Percentiles rank a stretch among this genome's conserved stretches.
phyloP scores from a whole-genome alignment of 345 rosid genomes.

The Camelina neglecta region DNA sequence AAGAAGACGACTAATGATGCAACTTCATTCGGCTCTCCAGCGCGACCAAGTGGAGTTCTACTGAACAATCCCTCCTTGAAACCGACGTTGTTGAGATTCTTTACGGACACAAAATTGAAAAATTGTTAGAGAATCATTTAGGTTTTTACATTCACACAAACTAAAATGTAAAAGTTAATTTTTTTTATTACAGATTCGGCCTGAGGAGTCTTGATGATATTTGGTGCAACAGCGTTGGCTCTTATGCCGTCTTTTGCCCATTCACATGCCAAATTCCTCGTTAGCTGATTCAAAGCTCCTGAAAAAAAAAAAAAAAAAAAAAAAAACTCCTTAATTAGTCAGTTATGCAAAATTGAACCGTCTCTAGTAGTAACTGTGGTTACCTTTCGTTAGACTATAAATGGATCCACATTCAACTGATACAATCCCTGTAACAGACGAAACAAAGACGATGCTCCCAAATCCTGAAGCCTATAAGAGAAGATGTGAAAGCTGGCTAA shows the following conservation, averaged over 20 bases:
- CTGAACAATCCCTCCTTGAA: no score
- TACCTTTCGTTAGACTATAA: constrained; percentile 54
- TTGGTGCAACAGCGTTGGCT: constrained; percentile 58
- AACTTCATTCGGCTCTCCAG: no score
- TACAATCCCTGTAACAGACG: constrained; percentile 48
- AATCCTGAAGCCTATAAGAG: constrained; percentile 53
- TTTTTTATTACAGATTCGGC: constrained; percentile 16
- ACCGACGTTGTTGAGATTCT: no score
- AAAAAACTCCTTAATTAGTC: not conserved
- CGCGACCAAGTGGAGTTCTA: no score
- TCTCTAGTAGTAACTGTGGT: not conserved
- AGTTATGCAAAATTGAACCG: not conserved
- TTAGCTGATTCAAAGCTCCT: constrained; percentile 61
- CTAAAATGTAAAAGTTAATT: no score
- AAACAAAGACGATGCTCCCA: constrained; percentile 57
- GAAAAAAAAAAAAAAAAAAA: no score
- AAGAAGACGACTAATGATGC: no score
- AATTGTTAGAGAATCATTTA: no score
- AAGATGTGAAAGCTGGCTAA: constrained; percentile 59
- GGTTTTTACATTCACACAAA: no score
- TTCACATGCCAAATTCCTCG: constrained; percentile 67
- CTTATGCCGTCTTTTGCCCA: constrained; percentile 72
- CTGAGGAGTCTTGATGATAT: constrained; percentile 50
- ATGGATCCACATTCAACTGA: constrained; percentile 33
- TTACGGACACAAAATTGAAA: no score